Conservation (phyloP, 2,329 filamentous ascomycete species). For the Coniella lustricola region DNA sequence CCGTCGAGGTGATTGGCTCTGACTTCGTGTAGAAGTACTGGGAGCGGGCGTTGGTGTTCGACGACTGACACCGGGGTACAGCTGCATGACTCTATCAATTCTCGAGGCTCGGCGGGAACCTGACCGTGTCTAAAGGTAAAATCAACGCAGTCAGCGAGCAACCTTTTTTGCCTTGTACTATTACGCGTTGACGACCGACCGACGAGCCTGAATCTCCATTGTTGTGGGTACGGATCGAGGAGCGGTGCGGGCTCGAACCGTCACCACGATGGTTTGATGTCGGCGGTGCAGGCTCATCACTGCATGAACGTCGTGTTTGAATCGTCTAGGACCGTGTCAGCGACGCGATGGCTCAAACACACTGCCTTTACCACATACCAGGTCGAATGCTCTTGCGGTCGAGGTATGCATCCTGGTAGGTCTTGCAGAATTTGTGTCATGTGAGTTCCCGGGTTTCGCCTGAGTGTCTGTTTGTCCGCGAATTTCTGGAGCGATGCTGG, state of each 20-base stretch:
- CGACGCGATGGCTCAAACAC: not conserved
- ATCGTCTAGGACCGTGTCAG: constrained; percentile 9
- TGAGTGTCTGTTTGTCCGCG: not conserved
- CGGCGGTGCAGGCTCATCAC: not conserved
- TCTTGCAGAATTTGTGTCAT: too few species aligned
- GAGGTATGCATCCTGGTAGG: not conserved
- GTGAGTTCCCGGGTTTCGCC: not conserved
- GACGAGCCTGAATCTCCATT: constrained; percentile 12
- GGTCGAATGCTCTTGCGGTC: not conserved
- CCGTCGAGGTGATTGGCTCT: not conserved
- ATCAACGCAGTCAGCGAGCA: not conserved
- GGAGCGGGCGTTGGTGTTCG: not conserved
- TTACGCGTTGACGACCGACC: constrained; percentile 1
- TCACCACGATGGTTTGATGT: not conserved
- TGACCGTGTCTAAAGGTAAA: constrained; percentile 1
- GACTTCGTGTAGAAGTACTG: not conserved
- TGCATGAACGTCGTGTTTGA: constrained; percentile 6
- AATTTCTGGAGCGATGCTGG: not conserved
- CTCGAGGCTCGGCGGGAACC: constrained; percentile 6
- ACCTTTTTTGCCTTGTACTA: too few species aligned
- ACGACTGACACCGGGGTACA: not conserved
- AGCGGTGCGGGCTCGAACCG: constrained; percentile 4
- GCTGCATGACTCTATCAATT: not conserved
- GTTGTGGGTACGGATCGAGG: not conserved
- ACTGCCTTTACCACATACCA: constrained; percentile 4